Base-by-base conservation (phyloP, 1,284 basidiomycete genomes). In the Kwoniella shivajii region DNA sequence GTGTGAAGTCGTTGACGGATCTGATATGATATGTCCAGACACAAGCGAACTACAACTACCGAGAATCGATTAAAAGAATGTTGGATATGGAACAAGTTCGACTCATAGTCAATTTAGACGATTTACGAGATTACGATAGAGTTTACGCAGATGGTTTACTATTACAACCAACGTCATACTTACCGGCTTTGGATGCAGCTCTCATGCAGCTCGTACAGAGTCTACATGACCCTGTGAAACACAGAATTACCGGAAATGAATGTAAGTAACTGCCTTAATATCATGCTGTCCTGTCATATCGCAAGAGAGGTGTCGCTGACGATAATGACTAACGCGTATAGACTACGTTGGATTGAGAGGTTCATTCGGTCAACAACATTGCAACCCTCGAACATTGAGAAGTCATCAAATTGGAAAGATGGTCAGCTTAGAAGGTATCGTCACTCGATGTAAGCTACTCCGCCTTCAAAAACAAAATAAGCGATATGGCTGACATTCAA, bases 301-400 rank as follows among this genome's bases (percentile, higher is more conserved):
- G n/a, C n/a, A n/a, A n/a, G n/a, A n/a, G n/a, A n/a, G 10, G 36
- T 57, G 24, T 37, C 30, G 22, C 18, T 24, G 7, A 18, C 7
- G 41, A 18, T 42, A 18, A 42, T 42, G 6, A 18, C 7, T 42
- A 4, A 5, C n/a, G 16, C 13, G 24, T 4, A 3, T 49, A 76
- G 77, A 86, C 77, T 88, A 89, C 67, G 84, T 97, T 57, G 96
- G 95, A n/a, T 86, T 99, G 75, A 88, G 90, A 64, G 96, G 96
- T 54, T 95, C 91, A n/a, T 99, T 99, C 76, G 96, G 96, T 45
- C 94, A 98, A 78, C 92, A 99, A 76, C 93, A 98, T 77, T 90
- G 95, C 78, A 98, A 90, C 77, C 96, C 96, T 39, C 84, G 96
- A 9, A 95, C 92, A 10, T 84, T 99, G 36, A 85, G 88, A 59